phyloP scores from a whole-genome alignment of 1,284 basidiomycete genomes.

The Coniophora puteana region DNA sequence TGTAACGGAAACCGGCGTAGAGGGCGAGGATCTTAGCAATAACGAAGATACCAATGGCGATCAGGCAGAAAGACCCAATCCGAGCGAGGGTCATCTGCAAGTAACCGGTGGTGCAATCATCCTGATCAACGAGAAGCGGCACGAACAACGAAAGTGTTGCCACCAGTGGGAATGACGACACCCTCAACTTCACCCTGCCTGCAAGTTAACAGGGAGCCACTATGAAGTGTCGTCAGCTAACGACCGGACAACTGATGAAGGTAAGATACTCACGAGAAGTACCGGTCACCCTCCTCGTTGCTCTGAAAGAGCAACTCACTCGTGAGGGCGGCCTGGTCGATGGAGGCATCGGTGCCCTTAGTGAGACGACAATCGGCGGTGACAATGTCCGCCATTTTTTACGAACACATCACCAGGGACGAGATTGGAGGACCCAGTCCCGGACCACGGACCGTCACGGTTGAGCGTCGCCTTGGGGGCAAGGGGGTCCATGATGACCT shows the following conservation, averaged over 20 bases:
- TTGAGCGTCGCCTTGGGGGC: slow-evolving; percentile 95
- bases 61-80: slow-evolving; percentile 90
- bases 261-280: slow-evolving; percentile 76
- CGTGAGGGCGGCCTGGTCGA: slow-evolving; percentile 95
- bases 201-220: slow-evolving; percentile 89
- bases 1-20: slow-evolving; percentile 81
- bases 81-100: slow-evolving; percentile 93
- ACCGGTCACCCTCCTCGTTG: slow-evolving; percentile 93
- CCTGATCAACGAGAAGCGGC: slow-evolving; percentile 87
- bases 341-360: slow-evolving; percentile 93
- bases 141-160: slow-evolving; percentile 92
- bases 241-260: background rate
- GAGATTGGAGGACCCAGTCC: slow-evolving; percentile 85
- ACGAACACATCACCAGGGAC: slow-evolving; percentile 93
- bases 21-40: slow-evolving; percentile 82
- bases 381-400: slow-evolving; percentile 98
- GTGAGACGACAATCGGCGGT: slow-evolving; percentile 94
- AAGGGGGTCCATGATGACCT: slow-evolving; percentile 98
- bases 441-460: slow-evolving; percentile 79
- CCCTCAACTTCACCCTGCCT: slow-evolving; percentile 95
- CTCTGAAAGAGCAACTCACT: slow-evolving; percentile 91
- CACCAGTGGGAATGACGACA: slow-evolving; percentile 90
- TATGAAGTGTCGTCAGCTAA: slow-evolving; percentile 23
- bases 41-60: slow-evolving; percentile 89
- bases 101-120: slow-evolving; percentile 91